Base-by-base conservation (phyloP, 2,329 filamentous ascomycete genomes). In the Hymenoscyphus repandus region DNA sequence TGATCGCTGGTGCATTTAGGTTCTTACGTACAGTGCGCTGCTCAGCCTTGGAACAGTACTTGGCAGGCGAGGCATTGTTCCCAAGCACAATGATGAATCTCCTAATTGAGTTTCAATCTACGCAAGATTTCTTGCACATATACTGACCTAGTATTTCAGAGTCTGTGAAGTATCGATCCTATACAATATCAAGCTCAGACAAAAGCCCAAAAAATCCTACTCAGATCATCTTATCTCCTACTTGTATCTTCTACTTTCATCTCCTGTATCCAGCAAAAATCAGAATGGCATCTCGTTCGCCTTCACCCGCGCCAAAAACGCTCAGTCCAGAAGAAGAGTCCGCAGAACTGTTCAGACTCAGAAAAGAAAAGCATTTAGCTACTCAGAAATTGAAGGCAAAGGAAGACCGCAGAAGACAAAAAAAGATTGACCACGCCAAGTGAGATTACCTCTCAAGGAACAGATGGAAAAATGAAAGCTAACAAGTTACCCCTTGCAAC, bases 311-410 rank as follows among this genome's bases (percentile, higher is more conserved):
- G 15, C 42, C 42, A 7, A 36, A 47, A 37, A 30, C 22, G 2
- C 48, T 53, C 34, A 46, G 42, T n/a, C 32, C 42, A 17, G 46
- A 56, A 32, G 46, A 54, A 38, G 36, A 51, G 32, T 45, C 20
- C 17, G 36, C 40, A 27, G 50, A 54, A 32, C 22, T 10, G 4
- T 45, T 47, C 18, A 44, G 46, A 20, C 33, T 43, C 10, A 41
- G 45, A 15, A 57, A 54, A 40, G 42, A 47, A 39, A 42, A 20
- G n/a, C 27, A 43, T 22, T 33, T 45, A 12, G 40, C 47, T 13
- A 45, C 33, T 6, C 17, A 50, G 27, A 51, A 52, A 32, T 20
- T 22, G 17, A 47, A 56, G 17, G 39, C 34, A 15, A 52, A 57
- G 32, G 48, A 43, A 38, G 31, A 49, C 6, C 44, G 30, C 32